These are phyloP conservation scores for Pseudopyricularia javanii DNA, from an alignment of 2,329 filamentous ascomycete species.

Conservation along the genomic window DNA sequence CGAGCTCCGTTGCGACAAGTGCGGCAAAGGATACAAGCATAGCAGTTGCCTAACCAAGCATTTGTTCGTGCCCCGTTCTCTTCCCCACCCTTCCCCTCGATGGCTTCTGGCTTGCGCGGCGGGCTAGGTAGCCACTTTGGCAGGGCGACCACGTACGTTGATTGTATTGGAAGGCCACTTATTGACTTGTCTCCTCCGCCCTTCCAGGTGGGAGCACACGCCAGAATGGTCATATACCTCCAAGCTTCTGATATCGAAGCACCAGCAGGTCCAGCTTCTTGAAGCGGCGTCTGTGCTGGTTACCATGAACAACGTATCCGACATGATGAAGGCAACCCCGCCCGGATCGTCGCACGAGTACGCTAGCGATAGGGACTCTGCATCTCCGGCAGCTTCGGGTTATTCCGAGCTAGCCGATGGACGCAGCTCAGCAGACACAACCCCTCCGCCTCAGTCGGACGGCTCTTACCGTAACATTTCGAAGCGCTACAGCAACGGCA, in stretches of 20 bases:
- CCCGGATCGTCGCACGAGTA: constrained; percentile 36
- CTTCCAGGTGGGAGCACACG: constrained; percentile 92
- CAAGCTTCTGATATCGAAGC: constrained; percentile 96
- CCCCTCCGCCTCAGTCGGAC: constrained; percentile 71
- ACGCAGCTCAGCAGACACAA: constrained; percentile 81
- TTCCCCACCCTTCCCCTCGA: constrained; percentile 28
- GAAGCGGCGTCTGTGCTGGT: constrained; percentile 95
- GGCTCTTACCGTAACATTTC: constrained; percentile 32
- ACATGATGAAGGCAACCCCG: constrained; percentile 38
- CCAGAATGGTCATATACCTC: constrained; percentile 96
- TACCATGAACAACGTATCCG: constrained; percentile 63
- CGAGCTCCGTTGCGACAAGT: constrained; percentile 92
- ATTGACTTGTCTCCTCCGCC: constrained; percentile 24
- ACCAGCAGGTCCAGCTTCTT: constrained; percentile 95
- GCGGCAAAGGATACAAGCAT: constrained; percentile 99
- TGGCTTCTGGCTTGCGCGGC: constrained; percentile 20
- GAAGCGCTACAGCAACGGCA: constrained; percentile 47
- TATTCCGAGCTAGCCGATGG: constrained; percentile 68
- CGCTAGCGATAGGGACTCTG: constrained; percentile 70
- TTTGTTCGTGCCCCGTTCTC: constrained; percentile 69
- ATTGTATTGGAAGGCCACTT: constrained; percentile 7
- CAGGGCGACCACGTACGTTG: neutral
- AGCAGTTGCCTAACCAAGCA: constrained; percentile 99
- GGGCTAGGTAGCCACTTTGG: neutral
- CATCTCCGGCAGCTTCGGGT: constrained; percentile 68